These are phyloP conservation scores for Colletotrichum eremochloae DNA, from an alignment of 2,329 filamentous ascomycete species.

Conservation along the genomic window DNA sequence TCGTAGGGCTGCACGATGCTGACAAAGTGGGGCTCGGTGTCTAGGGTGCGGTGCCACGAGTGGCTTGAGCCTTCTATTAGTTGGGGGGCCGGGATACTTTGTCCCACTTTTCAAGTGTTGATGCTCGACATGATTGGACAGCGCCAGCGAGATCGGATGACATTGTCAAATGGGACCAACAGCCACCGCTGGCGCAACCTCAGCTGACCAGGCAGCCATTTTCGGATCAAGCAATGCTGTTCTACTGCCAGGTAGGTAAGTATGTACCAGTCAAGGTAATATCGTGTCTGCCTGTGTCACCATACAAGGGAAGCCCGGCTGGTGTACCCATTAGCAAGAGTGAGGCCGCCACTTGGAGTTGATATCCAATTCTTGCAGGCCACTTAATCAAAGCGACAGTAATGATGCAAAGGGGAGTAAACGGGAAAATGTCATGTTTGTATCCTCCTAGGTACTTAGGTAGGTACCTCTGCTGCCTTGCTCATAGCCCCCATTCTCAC, in stretches of 20 bases:
- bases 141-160: background rate
- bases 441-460: background rate
- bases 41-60: background rate
- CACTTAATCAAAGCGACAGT: background rate
- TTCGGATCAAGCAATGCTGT: background rate
- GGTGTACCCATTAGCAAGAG: background rate
- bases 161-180: background rate
- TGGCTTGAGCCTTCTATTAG: slow-evolving; percentile 12
- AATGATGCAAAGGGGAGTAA: too few species aligned
- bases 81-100: background rate
- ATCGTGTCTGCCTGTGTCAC: background rate
- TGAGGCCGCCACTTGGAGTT: background rate
- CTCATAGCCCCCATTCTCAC: background rate
- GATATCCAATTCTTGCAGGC: background rate
- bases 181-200: background rate
- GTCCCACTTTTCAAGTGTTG: background rate
- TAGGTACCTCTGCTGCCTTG: background rate
- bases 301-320: background rate
- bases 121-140: background rate
- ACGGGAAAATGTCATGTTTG: background rate
- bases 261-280: background rate
- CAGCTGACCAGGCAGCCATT: slow-evolving; percentile 20
- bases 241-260: background rate
- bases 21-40: slow-evolving; percentile 15
- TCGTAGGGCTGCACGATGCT: slow-evolving; percentile 38